A percentile compares a stretch with the other conserved stretches of the same genome.
Evolutionary conservation across 352 stramenopile genomes (phyloP).

Genomic region (Blastocystis sp.): DNA sequence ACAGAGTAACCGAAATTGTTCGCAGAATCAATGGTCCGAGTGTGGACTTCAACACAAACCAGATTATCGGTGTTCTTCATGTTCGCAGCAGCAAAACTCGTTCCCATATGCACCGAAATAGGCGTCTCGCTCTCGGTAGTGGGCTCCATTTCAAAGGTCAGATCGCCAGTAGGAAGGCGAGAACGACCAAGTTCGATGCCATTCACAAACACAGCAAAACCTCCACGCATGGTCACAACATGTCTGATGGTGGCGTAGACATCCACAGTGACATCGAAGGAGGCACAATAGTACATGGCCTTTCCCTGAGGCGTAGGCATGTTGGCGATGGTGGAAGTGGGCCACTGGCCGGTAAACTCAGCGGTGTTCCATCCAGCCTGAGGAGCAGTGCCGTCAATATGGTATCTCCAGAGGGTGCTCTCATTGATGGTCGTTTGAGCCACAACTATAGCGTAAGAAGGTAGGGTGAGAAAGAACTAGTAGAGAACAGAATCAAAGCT

Average conservation of each 20-base stretch:
- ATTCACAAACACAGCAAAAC: slow-evolving; percentile 65
- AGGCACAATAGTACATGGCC: slow-evolving; percentile 31
- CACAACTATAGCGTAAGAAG: background rate
- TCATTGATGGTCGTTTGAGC: background rate
- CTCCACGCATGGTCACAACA: slow-evolving; percentile 10
- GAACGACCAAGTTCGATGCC: slow-evolving; percentile 29
- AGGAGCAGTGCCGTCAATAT: slow-evolving; percentile 8
- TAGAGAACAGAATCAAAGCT: no score
- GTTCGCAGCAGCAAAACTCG: background rate
- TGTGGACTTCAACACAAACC: slow-evolving; percentile 54
- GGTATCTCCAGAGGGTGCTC: slow-evolving; percentile 9
- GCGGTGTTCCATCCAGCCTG: slow-evolving; percentile 21
- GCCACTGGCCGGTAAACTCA: background rate
- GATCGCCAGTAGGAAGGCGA: slow-evolving; percentile 32
- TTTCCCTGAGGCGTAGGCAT: background rate
- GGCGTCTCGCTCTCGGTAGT: background rate
- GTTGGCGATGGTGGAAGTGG: background rate
- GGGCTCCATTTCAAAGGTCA: slow-evolving; percentile 22
- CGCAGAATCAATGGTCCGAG: background rate
- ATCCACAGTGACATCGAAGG: background rate
- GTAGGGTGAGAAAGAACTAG: background rate
- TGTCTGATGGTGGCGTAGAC: background rate
- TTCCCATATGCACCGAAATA: background rate
- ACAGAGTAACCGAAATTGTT: slow-evolving; percentile 13
- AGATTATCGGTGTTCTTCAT: slow-evolving; percentile 3